Percentiles rank a stretch among this genome's conserved stretches.
Evolutionary conservation across 495 filamentous ascomycete genomes (phyloP).

Genomic region (Neurospora sp.): DNA sequence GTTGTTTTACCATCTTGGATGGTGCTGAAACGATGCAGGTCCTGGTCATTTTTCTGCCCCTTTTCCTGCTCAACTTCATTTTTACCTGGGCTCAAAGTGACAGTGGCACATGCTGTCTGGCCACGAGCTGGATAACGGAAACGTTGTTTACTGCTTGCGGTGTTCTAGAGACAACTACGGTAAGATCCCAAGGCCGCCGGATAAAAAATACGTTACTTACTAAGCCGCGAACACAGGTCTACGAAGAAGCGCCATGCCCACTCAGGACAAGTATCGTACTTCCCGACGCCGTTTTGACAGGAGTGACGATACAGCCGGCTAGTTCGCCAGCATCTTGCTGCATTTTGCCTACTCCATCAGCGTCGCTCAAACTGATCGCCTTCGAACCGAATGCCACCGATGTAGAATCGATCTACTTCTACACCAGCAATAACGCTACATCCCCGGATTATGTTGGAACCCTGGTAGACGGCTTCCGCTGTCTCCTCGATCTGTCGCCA

Average conservation of each 20-base stretch:
- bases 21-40: neutral
- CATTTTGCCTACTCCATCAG: slow-evolving; percentile 9
- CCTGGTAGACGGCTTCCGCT: slow-evolving; percentile 6
- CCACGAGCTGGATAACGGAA: slow-evolving; percentile 12
- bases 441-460: slow-evolving; percentile 11
- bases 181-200: neutral
- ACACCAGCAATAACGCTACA: slow-evolving; percentile 10
- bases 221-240: neutral
- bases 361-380: slow-evolving; percentile 7
- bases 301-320: slow-evolving; percentile 12
- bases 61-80: neutral
- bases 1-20: neutral
- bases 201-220: neutral
- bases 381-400: neutral
- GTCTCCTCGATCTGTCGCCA: slow-evolving; percentile 12
- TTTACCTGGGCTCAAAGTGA: neutral
- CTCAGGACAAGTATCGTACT: slow-evolving; percentile 9
- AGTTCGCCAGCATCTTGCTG: slow-evolving; percentile 16
- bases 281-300: slow-evolving; percentile 5
- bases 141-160: slow-evolving; percentile 9
- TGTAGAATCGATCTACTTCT: slow-evolving; percentile 10
- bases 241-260: neutral
- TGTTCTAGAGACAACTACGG: slow-evolving; percentile 8
- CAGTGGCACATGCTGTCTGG: slow-evolving; percentile 5
- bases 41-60: neutral